Evolutionary conservation across 768 basidiomycete species (phyloP), one percentile per base, ranked within the genome.

Genomic region (Lactifluus subvellereus): DNA sequence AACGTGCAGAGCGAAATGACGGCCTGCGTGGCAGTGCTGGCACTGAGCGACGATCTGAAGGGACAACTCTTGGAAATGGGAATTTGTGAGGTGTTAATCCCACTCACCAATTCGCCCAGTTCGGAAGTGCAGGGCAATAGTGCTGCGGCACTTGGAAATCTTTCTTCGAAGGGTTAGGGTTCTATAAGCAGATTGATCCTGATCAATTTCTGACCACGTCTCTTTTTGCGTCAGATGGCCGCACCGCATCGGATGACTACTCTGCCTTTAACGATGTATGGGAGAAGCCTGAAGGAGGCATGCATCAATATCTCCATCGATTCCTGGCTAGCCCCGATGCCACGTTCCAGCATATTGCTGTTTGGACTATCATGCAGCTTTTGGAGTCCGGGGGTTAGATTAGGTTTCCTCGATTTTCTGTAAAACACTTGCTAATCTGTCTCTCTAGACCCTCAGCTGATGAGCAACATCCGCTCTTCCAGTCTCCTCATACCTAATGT

Each of bases 1-100:
- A 90, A 89, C 65, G 97, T 99, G 11, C 97, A 99, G 77, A 96
- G 94, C 71, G 97, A 98, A 77, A 99, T 99, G 97, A 99, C 97
- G 48, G 97, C 97, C 6, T 98, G 96, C 69, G 89, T 98, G 49
- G 97, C 97, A 18, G 97, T 98, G 14, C 76, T 99, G 65, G 97
- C 96, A 6, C 74, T 99, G 69, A 96, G 93, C 69, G 96, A 99
- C 72, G 96, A 99, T 68, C 79, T 99, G 70, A 99, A 99, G 77
- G 91, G 93, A 1, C 93, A 96, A 73, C 76, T 99, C 40, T 79
- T 99, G 65, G 96, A 99, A 76, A 94, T 98, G 92, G 97, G 97
- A 27, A 94, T 99, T 57, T 94, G 94, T 70, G 95, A 98, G 70
- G 96, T 98, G 9, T 79, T 99, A 38, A 98, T 99, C 70, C 97